These are phyloP conservation scores for Phytophthora europaea DNA, from an alignment of 352 stramenopile genomes.

Conservation along the genomic window DNA sequence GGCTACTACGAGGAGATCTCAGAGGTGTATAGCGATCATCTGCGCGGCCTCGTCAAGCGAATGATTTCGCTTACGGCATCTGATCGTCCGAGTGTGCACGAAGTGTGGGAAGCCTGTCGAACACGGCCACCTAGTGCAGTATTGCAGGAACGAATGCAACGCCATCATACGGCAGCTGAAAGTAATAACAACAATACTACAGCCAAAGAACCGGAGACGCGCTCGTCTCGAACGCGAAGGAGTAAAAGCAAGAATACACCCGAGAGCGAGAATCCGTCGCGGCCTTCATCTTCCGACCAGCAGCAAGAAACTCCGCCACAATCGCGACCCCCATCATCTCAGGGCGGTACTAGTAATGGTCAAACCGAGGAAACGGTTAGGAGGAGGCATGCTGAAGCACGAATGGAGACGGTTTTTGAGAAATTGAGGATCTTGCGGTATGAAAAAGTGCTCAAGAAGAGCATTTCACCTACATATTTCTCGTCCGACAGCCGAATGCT, in stretches of 20 bases:
- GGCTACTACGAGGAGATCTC: conserved; percentile 78
- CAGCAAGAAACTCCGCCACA: conserved; percentile 37
- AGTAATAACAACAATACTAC: conserved; percentile 36
- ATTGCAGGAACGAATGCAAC: conserved; percentile 38
- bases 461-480: conserved; percentile 65
- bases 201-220: conserved; percentile 12
- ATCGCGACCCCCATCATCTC: conserved; percentile 48
- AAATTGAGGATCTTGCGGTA: conserved; percentile 64
- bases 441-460: conserved; percentile 49
- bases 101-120: conserved; percentile 72
- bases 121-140: conserved; percentile 45
- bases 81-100: conserved; percentile 68
- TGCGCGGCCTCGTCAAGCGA: conserved; percentile 62
- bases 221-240: conserved; percentile 16
- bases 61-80: conserved; percentile 79
- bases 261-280: conserved; percentile 25
- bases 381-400: conserved; percentile 44
- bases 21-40: conserved; percentile 71
- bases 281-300: conserved; percentile 32
- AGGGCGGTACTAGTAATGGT: conserved; percentile 18
- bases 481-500: conserved; percentile 31
- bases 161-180: conserved; percentile 23
- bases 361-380: conserved; percentile 36
- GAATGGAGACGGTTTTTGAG: conserved; percentile 83
- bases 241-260: conserved; percentile 24